Evolutionary conservation across 495 filamentous ascomycete species (phyloP).

Genomic region (Neurospora tetraspora): DNA sequence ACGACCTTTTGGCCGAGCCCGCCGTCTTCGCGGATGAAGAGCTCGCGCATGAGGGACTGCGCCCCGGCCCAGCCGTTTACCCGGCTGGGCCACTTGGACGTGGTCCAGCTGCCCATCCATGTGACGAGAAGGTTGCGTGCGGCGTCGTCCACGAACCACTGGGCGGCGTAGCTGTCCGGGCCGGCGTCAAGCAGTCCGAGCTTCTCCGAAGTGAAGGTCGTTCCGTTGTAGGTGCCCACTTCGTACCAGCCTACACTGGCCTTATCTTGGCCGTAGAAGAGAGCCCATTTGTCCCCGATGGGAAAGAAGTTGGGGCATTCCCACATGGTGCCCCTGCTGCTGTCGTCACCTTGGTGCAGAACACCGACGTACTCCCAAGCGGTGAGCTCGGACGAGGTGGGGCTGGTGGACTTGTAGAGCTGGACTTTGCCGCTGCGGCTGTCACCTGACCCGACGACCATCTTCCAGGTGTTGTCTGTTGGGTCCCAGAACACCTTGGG

Average conservation of each 20-base stretch:
- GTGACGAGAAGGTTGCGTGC: neutral
- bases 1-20: neutral
- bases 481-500: neutral
- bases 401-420: neutral
- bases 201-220: neutral
- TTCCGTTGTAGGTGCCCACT: neutral
- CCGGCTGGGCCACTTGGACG: neutral
- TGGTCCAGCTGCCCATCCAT: neutral
- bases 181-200: neutral
- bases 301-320: neutral
- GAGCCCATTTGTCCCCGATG: neutral
- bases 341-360: neutral
- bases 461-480: neutral
- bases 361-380: neutral
- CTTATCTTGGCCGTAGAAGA: neutral
- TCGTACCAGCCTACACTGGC: neutral
- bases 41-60: neutral
- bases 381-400: neutral
- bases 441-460: neutral
- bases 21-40: neutral
- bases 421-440: neutral
- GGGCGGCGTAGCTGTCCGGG: neutral
- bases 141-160: neutral
- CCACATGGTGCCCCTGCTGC: neutral
- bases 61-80: neutral